Evolutionary conservation across 2,329 filamentous ascomycete species (phyloP), one percentile per base, ranked within the genome.

Genomic region (Sarocladium brachiariae): DNA sequence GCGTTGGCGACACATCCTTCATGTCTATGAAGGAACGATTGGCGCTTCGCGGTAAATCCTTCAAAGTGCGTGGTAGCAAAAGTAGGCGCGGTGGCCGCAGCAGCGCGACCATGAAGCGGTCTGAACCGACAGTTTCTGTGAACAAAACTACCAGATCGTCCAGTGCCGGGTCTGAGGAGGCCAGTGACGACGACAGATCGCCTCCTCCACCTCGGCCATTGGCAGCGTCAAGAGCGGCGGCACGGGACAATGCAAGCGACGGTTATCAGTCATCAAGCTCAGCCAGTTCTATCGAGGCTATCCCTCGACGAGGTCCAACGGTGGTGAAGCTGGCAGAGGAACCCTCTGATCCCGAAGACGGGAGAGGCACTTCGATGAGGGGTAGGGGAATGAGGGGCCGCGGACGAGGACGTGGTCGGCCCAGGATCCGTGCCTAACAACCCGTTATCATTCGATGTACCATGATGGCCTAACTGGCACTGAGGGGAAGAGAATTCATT

Each of bases 1-100:
- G 23, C 11, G 18, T 18, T n/a, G 38, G 35, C 2, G 46, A 49
- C 30, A 35, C 30, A 5, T 24, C 46, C 13, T 70, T 75, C 45
- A 67, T 81, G 66, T 81, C 78, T 5, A 74, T 82, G 73, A 71
- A 72, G 33, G 78, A 81, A 56, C 71, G 76, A n/a, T 74, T 80
- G 70, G 75, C 72, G 30, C 64, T 78, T 2, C 70, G 65, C 49
- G 78, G 77, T 10, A 80, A 72, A 60, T 74, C 70, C 49, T 71
- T 81, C 55, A 78, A 72, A 62, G 80, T 81, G 39, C 65, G 67
- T 19, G 63, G 43, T 25, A 47, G 33, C 13, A 31, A n/a, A 21
- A 16, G 13, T 25, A 23, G 25, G 4, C 43, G 25, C 16, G 43
- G 25, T 10, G 43, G 43, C 10, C 43, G 43, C 6, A 3, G 4